Evolutionary conservation across 2,329 filamentous ascomycete genomes (phyloP), one percentile per base, ranked within the genome.

Genomic region (Cercospora canescens): DNA sequence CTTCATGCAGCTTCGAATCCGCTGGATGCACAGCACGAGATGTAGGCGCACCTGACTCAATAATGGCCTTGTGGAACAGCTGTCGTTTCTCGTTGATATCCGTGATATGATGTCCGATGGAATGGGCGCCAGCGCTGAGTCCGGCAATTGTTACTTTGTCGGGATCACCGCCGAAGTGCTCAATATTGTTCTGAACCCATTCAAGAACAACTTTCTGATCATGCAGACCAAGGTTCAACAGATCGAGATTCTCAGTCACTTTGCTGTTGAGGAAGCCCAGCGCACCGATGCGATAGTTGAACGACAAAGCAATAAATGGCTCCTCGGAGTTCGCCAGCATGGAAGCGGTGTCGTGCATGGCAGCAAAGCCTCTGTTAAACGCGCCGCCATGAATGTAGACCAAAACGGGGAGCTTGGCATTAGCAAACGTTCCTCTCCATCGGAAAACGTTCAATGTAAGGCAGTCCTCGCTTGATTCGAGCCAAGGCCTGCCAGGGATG

Each of bases 41-140:
- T 0, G 82, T 84, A 0, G 81, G 76, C 0, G 79, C 79, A 2
- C 83, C 81, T 2, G 81, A 83, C 70, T 84, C 81, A 4, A 84
- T 77, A 26, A 84, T 77, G 3, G 78, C 82, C 50, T 80, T 78
- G 63, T 83, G 81, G 65, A 84, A 84, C 8, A 83, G 74, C 1
- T 75, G 73, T 1, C 69, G 60, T 35, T 71, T 65, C 24, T 79
- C 75, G 24, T 80, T 76, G 41, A 79, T 74, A 67, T 83, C 78
- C 72, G 91, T 85, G 16, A 92, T 77, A 70, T 91, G 89, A 72
- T 92, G 89, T 3, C 89, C 89, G 69, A 91, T 85, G 64, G 87
- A 88, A 76, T 91, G 89, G 8, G 86, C 86, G 7, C 88, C 88
- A 34, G 87, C 87, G 71, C 85, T 87, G 48, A 84, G 75, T 0